Conservation (phyloP, 2,329 filamentous ascomycete genomes). For the Sporothrix pallida region DNA sequence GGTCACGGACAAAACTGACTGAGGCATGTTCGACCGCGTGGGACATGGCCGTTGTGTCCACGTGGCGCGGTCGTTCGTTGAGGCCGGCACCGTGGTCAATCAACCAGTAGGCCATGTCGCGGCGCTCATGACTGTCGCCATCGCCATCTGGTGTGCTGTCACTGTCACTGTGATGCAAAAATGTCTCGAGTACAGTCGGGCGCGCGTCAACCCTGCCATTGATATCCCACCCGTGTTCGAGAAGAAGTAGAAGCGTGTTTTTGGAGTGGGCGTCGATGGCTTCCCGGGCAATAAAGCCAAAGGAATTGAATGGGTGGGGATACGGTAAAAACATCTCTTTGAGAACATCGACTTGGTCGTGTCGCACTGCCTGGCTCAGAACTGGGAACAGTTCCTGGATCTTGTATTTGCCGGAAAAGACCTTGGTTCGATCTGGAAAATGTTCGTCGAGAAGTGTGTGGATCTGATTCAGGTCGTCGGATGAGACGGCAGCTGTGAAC, state of each 20-base stretch:
- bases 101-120: slow-evolving; percentile 25
- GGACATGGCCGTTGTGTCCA: slow-evolving; percentile 23
- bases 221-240: not conserved
- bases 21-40: slow-evolving; percentile 13
- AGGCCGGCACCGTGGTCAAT: slow-evolving; percentile 25
- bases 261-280: not conserved
- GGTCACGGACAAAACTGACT: slow-evolving; percentile 14
- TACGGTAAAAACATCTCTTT: slow-evolving; percentile 24
- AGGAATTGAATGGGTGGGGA: not conserved
- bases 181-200: not conserved
- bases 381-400: slow-evolving; percentile 16
- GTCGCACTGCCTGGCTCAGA: slow-evolving; percentile 7
- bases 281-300: not conserved
- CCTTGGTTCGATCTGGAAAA: slow-evolving; percentile 17
- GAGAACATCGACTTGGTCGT: slow-evolving; percentile 9
- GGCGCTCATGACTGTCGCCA: not conserved
- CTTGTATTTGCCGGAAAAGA: slow-evolving; percentile 17
- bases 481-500: not conserved
- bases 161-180: not conserved
- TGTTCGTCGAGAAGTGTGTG: slow-evolving; percentile 20
- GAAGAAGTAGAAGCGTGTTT: not conserved
- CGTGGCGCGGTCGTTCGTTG: slow-evolving; percentile 16
- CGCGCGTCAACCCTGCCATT: not conserved
- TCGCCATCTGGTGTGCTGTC: not conserved
- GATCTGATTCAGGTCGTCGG: not conserved